These are phyloP conservation scores for Ceratopteris richardii DNA, from an alignment of 75 land plant genomes.

Conservation along the genomic window DNA sequence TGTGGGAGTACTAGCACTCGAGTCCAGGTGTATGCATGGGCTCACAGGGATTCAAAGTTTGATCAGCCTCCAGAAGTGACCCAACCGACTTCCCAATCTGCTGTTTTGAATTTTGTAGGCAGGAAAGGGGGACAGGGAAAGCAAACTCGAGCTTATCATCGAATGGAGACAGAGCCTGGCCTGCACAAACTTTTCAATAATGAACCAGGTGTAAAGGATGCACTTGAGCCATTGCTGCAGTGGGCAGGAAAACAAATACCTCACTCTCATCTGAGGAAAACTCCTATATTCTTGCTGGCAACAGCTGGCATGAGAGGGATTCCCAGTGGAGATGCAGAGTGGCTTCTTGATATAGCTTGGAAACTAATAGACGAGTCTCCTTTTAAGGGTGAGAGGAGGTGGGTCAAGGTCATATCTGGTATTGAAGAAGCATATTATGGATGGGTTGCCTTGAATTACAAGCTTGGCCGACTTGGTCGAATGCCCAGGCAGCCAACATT, in stretches of 20 bases:
- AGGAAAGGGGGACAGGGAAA: constrained; percentile 14
- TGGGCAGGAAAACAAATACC: constrained; percentile 96
- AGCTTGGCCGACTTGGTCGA: constrained; percentile 45
- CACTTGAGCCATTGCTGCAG: constrained; percentile 67
- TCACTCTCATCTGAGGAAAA: constrained; percentile 37
- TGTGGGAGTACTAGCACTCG: constrained; percentile 96
- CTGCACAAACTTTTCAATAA: constrained; percentile 78
- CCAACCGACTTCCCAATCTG: constrained; percentile 36
- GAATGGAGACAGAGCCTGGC: constrained; percentile 98
- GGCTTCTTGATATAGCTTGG: constrained; percentile 79
- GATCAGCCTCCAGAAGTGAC: constrained; percentile 50
- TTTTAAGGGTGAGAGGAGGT: constrained; percentile 54
- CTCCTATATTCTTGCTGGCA: constrained; percentile 75
- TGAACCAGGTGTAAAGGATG: constrained; percentile 54
- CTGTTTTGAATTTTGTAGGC: constrained; percentile 12
- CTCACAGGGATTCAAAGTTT: constrained; percentile 20
- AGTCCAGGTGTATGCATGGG: constrained; percentile 77
- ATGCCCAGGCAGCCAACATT: constrained; percentile 39
- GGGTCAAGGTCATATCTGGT: constrained; percentile 73
- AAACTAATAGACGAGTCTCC: constrained; percentile 49
- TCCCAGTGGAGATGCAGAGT: constrained; percentile 53
- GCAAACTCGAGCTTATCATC: constrained; percentile 61
- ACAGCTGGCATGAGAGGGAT: constrained; percentile 89
- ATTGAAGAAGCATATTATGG: constrained; percentile 96
- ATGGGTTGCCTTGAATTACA: constrained; percentile 94